Percentiles rank a stretch among this genome's conserved stretches.
phyloP scores from a whole-genome alignment of 1,284 basidiomycete species.

The Fistulinella cinereoalba region DNA sequence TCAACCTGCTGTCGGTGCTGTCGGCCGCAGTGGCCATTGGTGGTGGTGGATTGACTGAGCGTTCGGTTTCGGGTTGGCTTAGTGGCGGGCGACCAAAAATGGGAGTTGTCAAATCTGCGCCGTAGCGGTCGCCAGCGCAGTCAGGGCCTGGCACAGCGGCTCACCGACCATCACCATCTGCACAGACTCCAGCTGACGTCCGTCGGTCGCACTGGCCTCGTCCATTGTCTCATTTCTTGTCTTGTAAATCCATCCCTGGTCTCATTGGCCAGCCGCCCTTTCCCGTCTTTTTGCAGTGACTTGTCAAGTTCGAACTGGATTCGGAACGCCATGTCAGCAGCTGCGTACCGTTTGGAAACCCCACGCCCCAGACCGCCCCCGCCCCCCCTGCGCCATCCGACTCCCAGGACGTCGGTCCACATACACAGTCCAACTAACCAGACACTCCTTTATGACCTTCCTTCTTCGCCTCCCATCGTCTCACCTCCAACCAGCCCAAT shows the following conservation, averaged over 20 bases:
- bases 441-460: slow-evolving; percentile 71
- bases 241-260: slow-evolving; percentile 17
- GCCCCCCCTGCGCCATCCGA: slow-evolving; percentile 55
- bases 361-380: slow-evolving; percentile 63
- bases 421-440: slow-evolving; percentile 38
- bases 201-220: slow-evolving; percentile 7
- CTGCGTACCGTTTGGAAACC: slow-evolving; percentile 62
- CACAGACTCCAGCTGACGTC: slow-evolving; percentile 10
- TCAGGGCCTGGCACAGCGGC: slow-evolving; percentile 22
- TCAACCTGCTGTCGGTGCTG: too few species aligned
- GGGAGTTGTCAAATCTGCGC: slow-evolving; percentile 16
- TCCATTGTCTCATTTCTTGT: slow-evolving; percentile 11
- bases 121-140: slow-evolving; percentile 32
- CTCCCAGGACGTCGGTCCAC: slow-evolving; percentile 44
- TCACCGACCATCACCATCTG: slow-evolving; percentile 24
- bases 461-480: slow-evolving; percentile 50
- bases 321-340: slow-evolving; percentile 48
- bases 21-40: neutral
- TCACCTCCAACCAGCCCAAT: slow-evolving; percentile 51
- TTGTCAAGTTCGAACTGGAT: slow-evolving; percentile 33
- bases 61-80: slow-evolving; percentile 15
- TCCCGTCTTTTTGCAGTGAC: slow-evolving; percentile 5
- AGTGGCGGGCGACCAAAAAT: slow-evolving; percentile 15
- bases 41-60: neutral
- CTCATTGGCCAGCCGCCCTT: slow-evolving; percentile 16